Conservation (phyloP, 116 monocot species). For the Papilionanthe hybrid region DNA sequence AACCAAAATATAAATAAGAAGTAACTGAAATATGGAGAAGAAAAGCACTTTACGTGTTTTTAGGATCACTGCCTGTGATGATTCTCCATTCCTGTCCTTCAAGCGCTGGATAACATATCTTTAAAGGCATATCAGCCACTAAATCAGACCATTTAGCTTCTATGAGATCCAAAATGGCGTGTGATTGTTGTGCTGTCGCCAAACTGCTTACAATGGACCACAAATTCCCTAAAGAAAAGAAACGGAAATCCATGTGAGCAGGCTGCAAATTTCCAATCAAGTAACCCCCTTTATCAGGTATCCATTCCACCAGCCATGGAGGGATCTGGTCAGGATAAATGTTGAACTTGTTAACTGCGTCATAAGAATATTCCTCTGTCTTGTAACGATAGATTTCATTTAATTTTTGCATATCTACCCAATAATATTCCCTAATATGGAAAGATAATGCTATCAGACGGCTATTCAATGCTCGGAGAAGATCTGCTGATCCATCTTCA, state of each 20-base stretch:
- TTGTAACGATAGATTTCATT: constrained; percentile 99
- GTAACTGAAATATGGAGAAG: background rate
- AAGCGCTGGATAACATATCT: constrained; percentile 97
- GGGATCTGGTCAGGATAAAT: constrained; percentile 97
- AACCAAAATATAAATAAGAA: background rate
- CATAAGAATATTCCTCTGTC: constrained; percentile 98
- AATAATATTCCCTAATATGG: constrained; percentile 98
- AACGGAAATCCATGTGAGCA: constrained; percentile 99
- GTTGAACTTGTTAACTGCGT: constrained; percentile 99
- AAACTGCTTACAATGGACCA: constrained; percentile 90
- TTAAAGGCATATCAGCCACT: constrained; percentile 96
- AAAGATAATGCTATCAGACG: constrained; percentile 89
- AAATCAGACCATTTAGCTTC: constrained; percentile 97
- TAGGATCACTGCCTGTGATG: constrained; percentile 96
- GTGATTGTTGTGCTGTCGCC: constrained; percentile 76
- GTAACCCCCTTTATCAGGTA: constrained; percentile 90
- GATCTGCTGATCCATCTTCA: constrained; percentile 95
- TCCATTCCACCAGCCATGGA: constrained; percentile 98
- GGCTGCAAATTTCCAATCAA: constrained; percentile 99
- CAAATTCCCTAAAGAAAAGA: constrained; percentile 95
- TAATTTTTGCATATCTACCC: constrained; percentile 96
- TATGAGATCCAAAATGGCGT: constrained; percentile 92
- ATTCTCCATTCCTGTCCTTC: constrained; percentile 96
- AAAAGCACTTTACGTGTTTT: constrained; percentile 74
- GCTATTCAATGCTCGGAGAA: constrained; percentile 88